Evolutionary conservation across 371 early-diverging fungal species (phyloP).

Genomic region (Mucor plumbeus): DNA sequence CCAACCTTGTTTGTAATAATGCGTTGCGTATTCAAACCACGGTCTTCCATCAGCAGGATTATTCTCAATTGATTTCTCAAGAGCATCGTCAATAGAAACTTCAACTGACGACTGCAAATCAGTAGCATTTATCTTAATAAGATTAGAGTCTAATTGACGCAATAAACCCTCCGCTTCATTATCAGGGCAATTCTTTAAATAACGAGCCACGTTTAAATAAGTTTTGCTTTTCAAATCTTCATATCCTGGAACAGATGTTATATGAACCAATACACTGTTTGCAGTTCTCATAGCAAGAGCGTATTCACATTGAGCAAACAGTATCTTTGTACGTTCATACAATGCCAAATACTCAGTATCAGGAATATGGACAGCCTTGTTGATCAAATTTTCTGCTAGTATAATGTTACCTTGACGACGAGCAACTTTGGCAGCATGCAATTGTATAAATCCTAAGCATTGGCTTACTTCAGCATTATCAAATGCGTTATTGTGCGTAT

Average conservation of each 20-base stretch:
- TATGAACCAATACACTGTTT: constrained; percentile 21
- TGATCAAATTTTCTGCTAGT: constrained; percentile 28
- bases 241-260: constrained; percentile 8
- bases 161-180: constrained; percentile 13
- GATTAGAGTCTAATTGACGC: neutral
- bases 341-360: constrained; percentile 25
- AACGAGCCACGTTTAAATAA: constrained; percentile 33
- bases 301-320: constrained; percentile 23
- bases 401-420: constrained; percentile 34
- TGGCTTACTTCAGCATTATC: constrained; percentile 1
- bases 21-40: constrained; percentile 70
- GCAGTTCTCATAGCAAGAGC: constrained; percentile 28
- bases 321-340: constrained; percentile 35
- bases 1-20: constrained; percentile 68
- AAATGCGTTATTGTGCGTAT: neutral
- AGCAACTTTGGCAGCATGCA: constrained; percentile 41
- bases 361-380: constrained; percentile 12
- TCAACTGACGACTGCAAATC: constrained; percentile 40
- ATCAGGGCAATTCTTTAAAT: constrained; percentile 31
- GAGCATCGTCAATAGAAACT: constrained; percentile 28
- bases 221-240: constrained; percentile 33
- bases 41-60: constrained; percentile 44
- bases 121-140: constrained; percentile 5
- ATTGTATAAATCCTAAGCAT: constrained; percentile 8
- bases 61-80: constrained; percentile 39